Percentiles rank a stretch among this genome's conserved stretches.
phyloP scores from a whole-genome alignment of 441 rosid species.

The Euphorbia schlechtendalii region DNA sequence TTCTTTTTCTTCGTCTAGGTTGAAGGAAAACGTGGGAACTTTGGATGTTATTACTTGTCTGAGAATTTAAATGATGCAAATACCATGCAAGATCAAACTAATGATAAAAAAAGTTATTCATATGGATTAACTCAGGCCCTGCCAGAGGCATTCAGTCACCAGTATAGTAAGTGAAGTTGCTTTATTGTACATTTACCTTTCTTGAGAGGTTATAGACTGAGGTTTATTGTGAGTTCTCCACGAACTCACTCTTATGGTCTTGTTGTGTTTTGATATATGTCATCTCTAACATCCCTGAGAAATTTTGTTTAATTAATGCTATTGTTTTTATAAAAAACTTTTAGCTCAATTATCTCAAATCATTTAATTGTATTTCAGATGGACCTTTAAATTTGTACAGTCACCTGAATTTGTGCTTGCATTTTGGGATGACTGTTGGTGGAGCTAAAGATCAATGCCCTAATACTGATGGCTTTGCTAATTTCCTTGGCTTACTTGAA shows the following conservation, averaged over 20 bases:
- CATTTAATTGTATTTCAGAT: slow-evolving; percentile 27
- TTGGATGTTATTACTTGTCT: slow-evolving; percentile 68
- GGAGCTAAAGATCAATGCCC: slow-evolving; percentile 65
- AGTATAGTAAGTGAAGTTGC: slow-evolving; percentile 45
- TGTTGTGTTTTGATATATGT: neutral
- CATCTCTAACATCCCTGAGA: neutral
- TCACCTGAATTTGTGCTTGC: slow-evolving; percentile 51
- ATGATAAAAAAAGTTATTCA: slow-evolving; percentile 23
- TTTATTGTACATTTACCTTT: slow-evolving; percentile 3
- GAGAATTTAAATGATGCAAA: slow-evolving; percentile 51
- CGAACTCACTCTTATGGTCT: slow-evolving; percentile 2
- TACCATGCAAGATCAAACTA: slow-evolving; percentile 30
- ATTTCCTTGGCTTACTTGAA: slow-evolving; percentile 79
- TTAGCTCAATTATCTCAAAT: neutral
- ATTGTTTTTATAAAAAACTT: neutral
- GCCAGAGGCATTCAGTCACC: slow-evolving; percentile 53
- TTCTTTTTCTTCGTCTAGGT: slow-evolving; percentile 41
- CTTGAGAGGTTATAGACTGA: neutral
- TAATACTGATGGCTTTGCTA: slow-evolving; percentile 67
- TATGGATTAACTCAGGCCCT: slow-evolving; percentile 58
- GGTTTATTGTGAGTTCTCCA: neutral
- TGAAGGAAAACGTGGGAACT: slow-evolving; percentile 56
- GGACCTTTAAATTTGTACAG: slow-evolving; percentile 41
- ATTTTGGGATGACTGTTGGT: slow-evolving; percentile 43
- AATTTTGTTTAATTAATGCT: neutral